Conservation (phyloP, 306 rosid genomes). For the Quercus glauca region DNA sequence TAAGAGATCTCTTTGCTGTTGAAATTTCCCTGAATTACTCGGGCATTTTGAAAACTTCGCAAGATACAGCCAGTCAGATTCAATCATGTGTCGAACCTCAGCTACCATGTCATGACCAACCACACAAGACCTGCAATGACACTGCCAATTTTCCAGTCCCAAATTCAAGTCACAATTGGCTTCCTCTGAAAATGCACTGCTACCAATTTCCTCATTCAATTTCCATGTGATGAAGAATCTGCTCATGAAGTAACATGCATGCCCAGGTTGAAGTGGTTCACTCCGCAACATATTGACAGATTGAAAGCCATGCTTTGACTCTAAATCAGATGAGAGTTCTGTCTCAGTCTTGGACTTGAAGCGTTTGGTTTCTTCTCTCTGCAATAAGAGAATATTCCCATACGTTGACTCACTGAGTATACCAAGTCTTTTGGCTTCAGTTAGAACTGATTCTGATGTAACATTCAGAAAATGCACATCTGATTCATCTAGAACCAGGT, state of each 20-base stretch:
- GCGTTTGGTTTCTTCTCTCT: slow-evolving; percentile 59
- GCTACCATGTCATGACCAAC: slow-evolving; percentile 25
- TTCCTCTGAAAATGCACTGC: slow-evolving; percentile 23
- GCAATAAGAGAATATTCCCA: slow-evolving; percentile 44
- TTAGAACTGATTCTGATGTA: slow-evolving; percentile 50
- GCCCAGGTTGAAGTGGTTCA: slow-evolving; percentile 47
- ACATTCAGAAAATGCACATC: slow-evolving; percentile 68
- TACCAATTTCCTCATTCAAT: slow-evolving; percentile 32
- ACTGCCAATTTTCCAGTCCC: slow-evolving; percentile 17
- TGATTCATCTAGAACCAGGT: slow-evolving; percentile 45
- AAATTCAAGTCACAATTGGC: slow-evolving; percentile 20
- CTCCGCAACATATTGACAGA: slow-evolving; percentile 23
- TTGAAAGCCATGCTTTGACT: slow-evolving; percentile 34
- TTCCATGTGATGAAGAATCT: slow-evolving; percentile 72
- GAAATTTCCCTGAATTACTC: slow-evolving; percentile 21
- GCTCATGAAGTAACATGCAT: slow-evolving; percentile 72
- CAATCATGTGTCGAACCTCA: slow-evolving; percentile 69
- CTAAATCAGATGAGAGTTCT: slow-evolving; percentile 28
- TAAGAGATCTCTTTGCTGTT: slow-evolving; percentile 12
- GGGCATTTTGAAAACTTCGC: slow-evolving; percentile 46
- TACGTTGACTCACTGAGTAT: slow-evolving; percentile 63
- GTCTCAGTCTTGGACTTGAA: slow-evolving; percentile 53
- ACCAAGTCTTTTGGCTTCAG: slow-evolving; percentile 63
- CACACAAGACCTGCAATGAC: slow-evolving; percentile 38
- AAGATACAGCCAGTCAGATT: slow-evolving; percentile 90